These are phyloP conservation scores for Cercophora samala DNA, from an alignment of 495 filamentous ascomycete species.

Conservation along the genomic window DNA sequence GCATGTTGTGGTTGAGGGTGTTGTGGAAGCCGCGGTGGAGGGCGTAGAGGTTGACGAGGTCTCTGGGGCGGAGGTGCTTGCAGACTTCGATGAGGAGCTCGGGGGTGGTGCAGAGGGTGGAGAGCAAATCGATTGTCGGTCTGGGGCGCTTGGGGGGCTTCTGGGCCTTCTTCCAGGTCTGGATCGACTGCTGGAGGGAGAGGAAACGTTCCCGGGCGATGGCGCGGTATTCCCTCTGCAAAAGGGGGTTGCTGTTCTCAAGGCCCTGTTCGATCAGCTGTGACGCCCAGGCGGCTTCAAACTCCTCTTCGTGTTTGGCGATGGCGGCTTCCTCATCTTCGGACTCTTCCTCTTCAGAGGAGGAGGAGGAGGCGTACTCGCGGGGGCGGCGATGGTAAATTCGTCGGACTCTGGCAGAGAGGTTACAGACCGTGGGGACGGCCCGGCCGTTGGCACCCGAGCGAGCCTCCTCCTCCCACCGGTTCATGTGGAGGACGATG, in stretches of 20 bases:
- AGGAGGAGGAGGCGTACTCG: not conserved
- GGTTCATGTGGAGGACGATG: conserved; percentile 20
- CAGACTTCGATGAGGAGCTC: conserved; percentile 52
- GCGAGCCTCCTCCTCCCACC: conserved; percentile 1
- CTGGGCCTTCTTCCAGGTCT: conserved; percentile 6
- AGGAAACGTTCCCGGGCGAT: conserved; percentile 13
- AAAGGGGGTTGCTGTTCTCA: conserved; percentile 8
- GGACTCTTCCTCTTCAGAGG: conserved; percentile 2
- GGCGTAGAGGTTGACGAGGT: conserved; percentile 55
- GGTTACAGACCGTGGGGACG: conserved; percentile 3
- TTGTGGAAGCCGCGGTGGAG: conserved; percentile 55
- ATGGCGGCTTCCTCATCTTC: conserved; percentile 2
- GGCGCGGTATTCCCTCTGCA: conserved; percentile 18
- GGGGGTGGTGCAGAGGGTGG: conserved; percentile 42
- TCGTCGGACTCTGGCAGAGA: not conserved
- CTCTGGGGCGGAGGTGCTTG: conserved; percentile 45
- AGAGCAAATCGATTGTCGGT: conserved; percentile 49
- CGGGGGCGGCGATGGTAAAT: not conserved
- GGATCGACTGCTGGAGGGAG: conserved; percentile 15
- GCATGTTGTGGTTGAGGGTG: conserved; percentile 46
- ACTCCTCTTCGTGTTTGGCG: conserved; percentile 8
- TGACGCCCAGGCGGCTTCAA: conserved; percentile 11
- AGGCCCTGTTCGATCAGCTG: conserved; percentile 13
- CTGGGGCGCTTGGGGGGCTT: not conserved
- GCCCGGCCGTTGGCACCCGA: conserved; percentile 3